Evolutionary conservation across 2,329 filamentous ascomycete genomes (phyloP).

Genomic region (Botrytis elliptica): DNA sequence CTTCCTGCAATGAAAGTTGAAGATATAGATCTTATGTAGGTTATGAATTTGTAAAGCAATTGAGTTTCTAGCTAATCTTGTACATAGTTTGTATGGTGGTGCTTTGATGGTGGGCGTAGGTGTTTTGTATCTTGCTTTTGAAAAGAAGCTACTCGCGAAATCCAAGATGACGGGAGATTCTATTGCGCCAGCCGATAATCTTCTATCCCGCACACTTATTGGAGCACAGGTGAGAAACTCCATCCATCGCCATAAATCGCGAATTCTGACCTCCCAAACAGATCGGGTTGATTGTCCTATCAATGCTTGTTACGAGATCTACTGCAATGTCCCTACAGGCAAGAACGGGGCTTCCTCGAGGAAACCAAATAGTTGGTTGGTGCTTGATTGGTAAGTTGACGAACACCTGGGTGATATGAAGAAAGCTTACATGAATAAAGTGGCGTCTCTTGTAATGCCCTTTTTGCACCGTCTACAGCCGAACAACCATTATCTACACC

Average conservation of each 20-base stretch:
- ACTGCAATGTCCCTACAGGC: constrained; percentile 83
- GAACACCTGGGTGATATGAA: constrained; percentile 21
- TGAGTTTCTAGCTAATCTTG: constrained; percentile 24
- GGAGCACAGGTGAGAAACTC: constrained; percentile 58
- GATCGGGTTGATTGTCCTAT: constrained; percentile 73
- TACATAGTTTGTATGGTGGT: constrained; percentile 68
- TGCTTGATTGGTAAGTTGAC: constrained; percentile 62
- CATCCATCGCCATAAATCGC: neutral
- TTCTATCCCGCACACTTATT: constrained; percentile 57
- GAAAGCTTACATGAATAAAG: constrained; percentile 42
- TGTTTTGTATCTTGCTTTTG: constrained; percentile 74
- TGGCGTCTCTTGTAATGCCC: constrained; percentile 73
- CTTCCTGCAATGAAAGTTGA: constrained; percentile 86
- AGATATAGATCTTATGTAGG: constrained; percentile 70
- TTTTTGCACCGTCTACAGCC: constrained; percentile 77
- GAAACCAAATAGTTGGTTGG: constrained; percentile 88
- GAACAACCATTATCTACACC: constrained; percentile 85
- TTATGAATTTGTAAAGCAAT: constrained; percentile 22
- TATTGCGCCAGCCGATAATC: constrained; percentile 43
- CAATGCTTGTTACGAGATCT: constrained; percentile 83
- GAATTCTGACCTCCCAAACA: constrained; percentile 42
- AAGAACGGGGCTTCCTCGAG: constrained; percentile 77
- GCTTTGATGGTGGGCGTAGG: constrained; percentile 75
- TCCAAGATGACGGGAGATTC: constrained; percentile 33
- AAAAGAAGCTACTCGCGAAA: constrained; percentile 50